phyloP scores from a whole-genome alignment of 2,329 filamentous ascomycete genomes.

The Drechslerella stenobrocha region DNA sequence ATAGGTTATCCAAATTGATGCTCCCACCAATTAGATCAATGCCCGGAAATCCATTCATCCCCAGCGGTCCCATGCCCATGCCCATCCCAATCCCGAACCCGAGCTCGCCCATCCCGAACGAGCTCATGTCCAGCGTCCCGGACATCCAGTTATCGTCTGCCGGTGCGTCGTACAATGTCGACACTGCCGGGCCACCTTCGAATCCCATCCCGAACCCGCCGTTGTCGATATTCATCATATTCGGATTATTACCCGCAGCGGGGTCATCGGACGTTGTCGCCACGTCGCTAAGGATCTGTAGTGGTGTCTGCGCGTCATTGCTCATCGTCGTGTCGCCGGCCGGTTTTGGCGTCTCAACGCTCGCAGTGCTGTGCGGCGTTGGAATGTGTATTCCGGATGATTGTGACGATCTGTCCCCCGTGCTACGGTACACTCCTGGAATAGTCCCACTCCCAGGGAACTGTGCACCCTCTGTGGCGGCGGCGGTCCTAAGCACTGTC shows the following conservation, averaged over 20 bases:
- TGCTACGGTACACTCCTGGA: neutral
- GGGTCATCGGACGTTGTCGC: constrained; percentile 54
- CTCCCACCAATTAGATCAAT: constrained; percentile 31
- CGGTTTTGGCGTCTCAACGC: constrained; percentile 31
- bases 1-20: constrained; percentile 25
- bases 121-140: constrained; percentile 38
- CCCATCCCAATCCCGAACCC: constrained; percentile 34
- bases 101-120: constrained; percentile 42
- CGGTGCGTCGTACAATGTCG: constrained; percentile 17
- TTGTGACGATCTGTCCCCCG: neutral
- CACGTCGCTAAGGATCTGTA: constrained; percentile 57
- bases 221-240: constrained; percentile 42
- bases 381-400: constrained; percentile 19
- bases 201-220: constrained; percentile 23
- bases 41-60: constrained; percentile 25
- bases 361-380: constrained; percentile 31
- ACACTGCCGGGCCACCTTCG: neutral
- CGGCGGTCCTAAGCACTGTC: constrained; percentile 9
- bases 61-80: constrained; percentile 19
- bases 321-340: constrained; percentile 18
- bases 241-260: constrained; percentile 24
- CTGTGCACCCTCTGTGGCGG: constrained; percentile 1
- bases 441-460: neutral
- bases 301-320: constrained; percentile 54
- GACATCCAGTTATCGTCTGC: constrained; percentile 32